These are phyloP conservation scores for Anisogramma anomala DNA, from an alignment of 2,329 filamentous ascomycete genomes.

Conservation along the genomic window DNA sequence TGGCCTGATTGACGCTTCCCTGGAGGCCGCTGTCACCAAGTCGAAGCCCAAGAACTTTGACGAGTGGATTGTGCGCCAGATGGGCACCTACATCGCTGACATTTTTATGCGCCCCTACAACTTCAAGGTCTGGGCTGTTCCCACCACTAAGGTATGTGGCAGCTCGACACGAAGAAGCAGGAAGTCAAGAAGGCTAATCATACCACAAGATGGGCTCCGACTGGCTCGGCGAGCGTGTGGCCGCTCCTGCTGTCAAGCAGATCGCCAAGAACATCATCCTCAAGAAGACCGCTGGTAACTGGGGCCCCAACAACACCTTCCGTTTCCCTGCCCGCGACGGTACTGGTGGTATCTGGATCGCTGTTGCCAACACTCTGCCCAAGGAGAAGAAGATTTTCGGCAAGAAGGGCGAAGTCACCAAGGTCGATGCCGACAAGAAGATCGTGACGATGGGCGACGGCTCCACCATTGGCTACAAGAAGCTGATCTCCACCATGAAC, in stretches of 20 bases:
- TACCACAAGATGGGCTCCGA: conserved; percentile 80
- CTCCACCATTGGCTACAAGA: conserved; percentile 79
- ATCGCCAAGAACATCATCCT: conserved; percentile 91
- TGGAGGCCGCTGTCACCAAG: conserved; percentile 75
- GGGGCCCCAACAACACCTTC: conserved; percentile 98
- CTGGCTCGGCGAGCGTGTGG: conserved; percentile 98
- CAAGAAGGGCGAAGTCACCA: conserved; percentile 69
- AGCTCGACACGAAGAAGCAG: neutral
- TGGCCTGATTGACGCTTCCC: conserved; percentile 86
- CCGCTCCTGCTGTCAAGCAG: conserved; percentile 87
- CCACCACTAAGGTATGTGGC: conserved; percentile 73
- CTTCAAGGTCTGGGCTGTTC: conserved; percentile 99
- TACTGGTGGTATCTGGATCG: conserved; percentile 98
- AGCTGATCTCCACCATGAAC: conserved; percentile 91
- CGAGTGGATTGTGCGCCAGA: conserved; percentile 93
- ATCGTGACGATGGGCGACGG: conserved; percentile 72
- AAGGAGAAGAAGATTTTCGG: conserved; percentile 87
- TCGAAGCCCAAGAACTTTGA: conserved; percentile 95
- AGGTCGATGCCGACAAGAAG: conserved; percentile 79
- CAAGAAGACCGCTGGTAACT: conserved; percentile 90
- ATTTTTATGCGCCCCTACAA: conserved; percentile 99
- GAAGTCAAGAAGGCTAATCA: conserved; percentile 1
- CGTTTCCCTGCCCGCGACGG: conserved; percentile 91
- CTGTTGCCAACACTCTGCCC: conserved; percentile 84
- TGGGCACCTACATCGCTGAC: conserved; percentile 79